Base-by-base conservation (phyloP, 83 land plant species). In the Picea abies region DNA sequence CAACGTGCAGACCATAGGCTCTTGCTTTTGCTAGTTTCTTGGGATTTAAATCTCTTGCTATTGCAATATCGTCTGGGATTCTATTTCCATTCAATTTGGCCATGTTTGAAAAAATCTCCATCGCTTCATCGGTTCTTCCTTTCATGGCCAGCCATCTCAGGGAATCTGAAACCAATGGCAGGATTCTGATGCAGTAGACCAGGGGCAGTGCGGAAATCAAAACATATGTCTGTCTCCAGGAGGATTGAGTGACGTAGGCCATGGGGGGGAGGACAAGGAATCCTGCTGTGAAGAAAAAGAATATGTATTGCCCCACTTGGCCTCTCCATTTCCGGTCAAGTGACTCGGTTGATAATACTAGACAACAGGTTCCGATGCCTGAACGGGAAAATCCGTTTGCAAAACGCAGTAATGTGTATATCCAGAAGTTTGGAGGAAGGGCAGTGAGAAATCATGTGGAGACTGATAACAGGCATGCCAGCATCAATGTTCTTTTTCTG, bases 111-210 rank as follows among this genome's bases (percentile, higher is more conserved):
- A 91, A 78, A 20, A 93, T 83, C 20, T 86, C 25, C 77, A 91
- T 84, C 20, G 95, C 93, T 17, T 89, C 93, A 4, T 80, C 32
- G 15, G 39, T 23, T 68, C 91, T 77, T 3, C 95, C 93, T 72
- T 83, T 80, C 20, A 88, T 78, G 0, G 87, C 76, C 17, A 85
- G 86, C 93, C 95, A 93, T 8, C 93, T 73, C 0, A 93, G 95
- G 0, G 95, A 93, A 47, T 93, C 95, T 20, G 83, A 84, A 11
- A 91, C 77, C 52, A 89, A 89, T 49, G 91, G 90, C 35, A 89
- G 63, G 2, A 91, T 17, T 12, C 86, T 9, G 22, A 90, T 17
- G 65, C 84, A 66, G 84, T 89, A 93, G 29, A 82, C 4, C 64
- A 91, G 64, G 22, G 93, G 83, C 6, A 84, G 90, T 35, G 88